Evolutionary conservation across 768 basidiomycete species (phyloP), one percentile per base, ranked within the genome.

Genomic region (Lactarius vividus): DNA sequence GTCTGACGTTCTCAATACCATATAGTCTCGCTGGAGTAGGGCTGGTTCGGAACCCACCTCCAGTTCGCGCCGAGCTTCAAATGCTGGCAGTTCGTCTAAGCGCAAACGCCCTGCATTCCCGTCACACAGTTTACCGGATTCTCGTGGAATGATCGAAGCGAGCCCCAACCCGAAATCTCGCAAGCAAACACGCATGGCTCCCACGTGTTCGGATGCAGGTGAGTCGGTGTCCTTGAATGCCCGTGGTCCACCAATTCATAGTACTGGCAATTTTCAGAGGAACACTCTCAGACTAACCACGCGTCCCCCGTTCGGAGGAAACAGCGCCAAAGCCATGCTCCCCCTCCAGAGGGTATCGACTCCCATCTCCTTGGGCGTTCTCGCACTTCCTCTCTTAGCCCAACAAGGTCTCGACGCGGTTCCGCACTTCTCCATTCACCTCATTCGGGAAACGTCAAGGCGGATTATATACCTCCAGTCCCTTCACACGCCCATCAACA

Each of bases 91-190:
- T 40, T 68, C 53, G 61, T 60, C 62, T 28, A 83, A 83, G 69
- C 80, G 82, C 54, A 83, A 84, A 63, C 76, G 77, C 11, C 62
- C 68, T n/a, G 61, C 65, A 46, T 71, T 70, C 59, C 73, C 64
- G 8, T 72, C 70, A 11, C 40, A 61, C 26, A 28, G 54, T 54
- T 39, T 58, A 20, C 57, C 46, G 2, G 71, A 71, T 16, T 70
- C 29, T 63, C 75, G 15, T n/a, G 55, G 39, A 46, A 37, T 71
- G 66, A 58, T 61, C 7, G 80, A 84, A 66, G 73, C 77, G 5
- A 88, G 85, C 0, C 86, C 85, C 13, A 86, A 88, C 71, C 84
- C 86, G 40, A 86, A 85, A 72, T 79, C 85, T 1, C 83, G 86
- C 69, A 88, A 88, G 71, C 75, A 79, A 33, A 63, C 60, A 35